Base-by-base conservation (phyloP, 2,329 filamentous ascomycete species). In the Botrytis medusae region DNA sequence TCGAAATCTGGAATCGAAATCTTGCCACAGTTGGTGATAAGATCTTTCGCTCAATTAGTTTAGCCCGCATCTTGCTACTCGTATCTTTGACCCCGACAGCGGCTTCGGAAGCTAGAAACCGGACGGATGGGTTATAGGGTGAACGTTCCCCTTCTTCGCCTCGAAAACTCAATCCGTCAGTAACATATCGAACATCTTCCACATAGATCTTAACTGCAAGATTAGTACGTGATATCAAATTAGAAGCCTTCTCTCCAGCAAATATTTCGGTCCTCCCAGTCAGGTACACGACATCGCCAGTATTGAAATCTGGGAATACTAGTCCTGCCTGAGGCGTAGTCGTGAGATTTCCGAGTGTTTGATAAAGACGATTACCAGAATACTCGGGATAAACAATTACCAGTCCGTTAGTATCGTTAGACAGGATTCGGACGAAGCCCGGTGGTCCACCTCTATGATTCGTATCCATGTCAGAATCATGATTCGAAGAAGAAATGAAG, bases 311-410 rank as follows among this genome's bases (percentile, higher is more conserved):
- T 0, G 93, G 93, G 51, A 97, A 86, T 4, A 88, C 88, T 67
- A 95, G 81, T 4, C 94, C 93, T 4, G 92, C 88, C 29, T 84
- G 83, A 0, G 93, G 92, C 46, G 90, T 91, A 12, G 87, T 82
- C 57, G 87, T 84, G 22, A 97, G 84, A 79, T 97, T 97, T 1
- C 94, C 94, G 0, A 97, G 86, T 0, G 92, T 93, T 81, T 97
- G 93, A 78, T 97, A 97, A 0, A 96, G 83, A 25, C 93, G 85
- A 81, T 97, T 97, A 12, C 94, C 94, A 0, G 92, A 94, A 80
- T 81, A 97, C 80, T 97, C 94, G 0, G 94, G 94, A 81, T 93
- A 97, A 4, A 91, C 85, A 22, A 97, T 81, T 4, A 76, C 77
- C 65, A 81, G 79, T 6, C 77, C 81, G 1, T 83, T 83, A 4